These are phyloP conservation scores for Aspergillus ruber DNA, from an alignment of 2,329 filamentous ascomycete genomes.

Conservation along the genomic window DNA sequence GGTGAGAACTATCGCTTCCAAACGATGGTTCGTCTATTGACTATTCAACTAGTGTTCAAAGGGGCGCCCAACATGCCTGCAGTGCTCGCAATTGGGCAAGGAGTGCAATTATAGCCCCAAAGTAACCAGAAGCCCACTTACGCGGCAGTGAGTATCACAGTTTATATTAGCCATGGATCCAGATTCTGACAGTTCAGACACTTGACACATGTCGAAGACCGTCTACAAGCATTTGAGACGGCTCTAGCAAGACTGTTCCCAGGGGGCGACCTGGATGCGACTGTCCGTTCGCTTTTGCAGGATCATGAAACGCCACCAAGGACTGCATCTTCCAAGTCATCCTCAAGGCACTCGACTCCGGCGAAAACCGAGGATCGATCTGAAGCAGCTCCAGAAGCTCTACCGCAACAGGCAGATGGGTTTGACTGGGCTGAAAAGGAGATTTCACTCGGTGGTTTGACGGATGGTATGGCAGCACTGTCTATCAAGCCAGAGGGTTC, in stretches of 20 bases:
- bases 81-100: slow-evolving; percentile 35
- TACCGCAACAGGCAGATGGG: slow-evolving; percentile 34
- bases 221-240: slow-evolving; percentile 33
- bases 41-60: slow-evolving; percentile 31
- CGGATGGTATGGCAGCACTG: slow-evolving; percentile 36
- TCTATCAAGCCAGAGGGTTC: slow-evolving; percentile 35
- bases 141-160: slow-evolving; percentile 34
- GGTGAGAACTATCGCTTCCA: slow-evolving; percentile 15
- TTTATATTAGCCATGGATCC: no score
- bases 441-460: slow-evolving; percentile 32
- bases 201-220: slow-evolving; percentile 36
- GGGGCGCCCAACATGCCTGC: slow-evolving; percentile 33
- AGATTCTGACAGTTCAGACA: slow-evolving; percentile 19
- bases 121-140: slow-evolving; percentile 36
- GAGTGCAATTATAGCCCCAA: slow-evolving; percentile 39
- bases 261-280: slow-evolving; percentile 34
- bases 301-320: slow-evolving; percentile 27
- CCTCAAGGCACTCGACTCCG: slow-evolving; percentile 34
- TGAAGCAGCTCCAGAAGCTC: slow-evolving; percentile 39
- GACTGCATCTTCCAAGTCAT: slow-evolving; percentile 31
- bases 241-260: slow-evolving; percentile 33
- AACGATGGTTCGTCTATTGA: background rate
- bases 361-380: slow-evolving; percentile 28
- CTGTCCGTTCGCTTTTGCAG: slow-evolving; percentile 31
- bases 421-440: slow-evolving; percentile 36